Conservation (phyloP, 495 filamentous ascomycete species). For the Aspergillus incahuasiensis region DNA sequence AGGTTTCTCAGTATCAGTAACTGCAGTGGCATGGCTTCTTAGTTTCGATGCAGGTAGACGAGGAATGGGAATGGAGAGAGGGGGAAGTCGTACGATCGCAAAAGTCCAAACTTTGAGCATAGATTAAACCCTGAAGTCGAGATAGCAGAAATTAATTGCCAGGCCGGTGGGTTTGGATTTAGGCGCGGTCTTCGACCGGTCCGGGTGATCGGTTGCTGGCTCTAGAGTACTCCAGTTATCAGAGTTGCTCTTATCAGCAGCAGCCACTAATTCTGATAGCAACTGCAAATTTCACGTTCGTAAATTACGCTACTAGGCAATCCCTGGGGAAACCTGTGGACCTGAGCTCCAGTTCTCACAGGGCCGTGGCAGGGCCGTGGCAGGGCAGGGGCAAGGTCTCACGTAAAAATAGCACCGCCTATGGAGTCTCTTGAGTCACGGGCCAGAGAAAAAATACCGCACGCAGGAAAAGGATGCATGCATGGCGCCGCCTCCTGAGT, state of each 20-base stretch:
- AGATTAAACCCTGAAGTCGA: background rate
- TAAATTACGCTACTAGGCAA: background rate
- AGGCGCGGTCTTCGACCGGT: background rate
- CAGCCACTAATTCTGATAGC: background rate
- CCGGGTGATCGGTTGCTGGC: background rate
- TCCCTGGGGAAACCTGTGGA: conserved; percentile 1
- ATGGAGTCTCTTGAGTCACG: background rate
- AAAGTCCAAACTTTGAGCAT: background rate
- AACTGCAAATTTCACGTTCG: background rate
- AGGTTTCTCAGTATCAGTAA: background rate
- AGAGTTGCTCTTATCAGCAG: background rate
- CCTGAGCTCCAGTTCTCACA: background rate
- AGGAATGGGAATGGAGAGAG: background rate
- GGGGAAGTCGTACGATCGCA: background rate
- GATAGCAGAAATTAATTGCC: background rate
- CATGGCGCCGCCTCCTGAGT: background rate
- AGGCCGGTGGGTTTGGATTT: background rate
- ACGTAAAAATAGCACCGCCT: conserved; percentile 6
- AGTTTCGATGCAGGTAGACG: background rate
- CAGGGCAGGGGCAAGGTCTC: background rate
- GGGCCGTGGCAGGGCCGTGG: background rate
- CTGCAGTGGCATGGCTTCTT: background rate
- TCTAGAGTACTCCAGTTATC: background rate
- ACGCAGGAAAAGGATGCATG: background rate
- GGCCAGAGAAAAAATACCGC: conserved; percentile 4